phyloP scores from a whole-genome alignment of 179 eudicot genomes.

The Sideroxylon spinosum region DNA sequence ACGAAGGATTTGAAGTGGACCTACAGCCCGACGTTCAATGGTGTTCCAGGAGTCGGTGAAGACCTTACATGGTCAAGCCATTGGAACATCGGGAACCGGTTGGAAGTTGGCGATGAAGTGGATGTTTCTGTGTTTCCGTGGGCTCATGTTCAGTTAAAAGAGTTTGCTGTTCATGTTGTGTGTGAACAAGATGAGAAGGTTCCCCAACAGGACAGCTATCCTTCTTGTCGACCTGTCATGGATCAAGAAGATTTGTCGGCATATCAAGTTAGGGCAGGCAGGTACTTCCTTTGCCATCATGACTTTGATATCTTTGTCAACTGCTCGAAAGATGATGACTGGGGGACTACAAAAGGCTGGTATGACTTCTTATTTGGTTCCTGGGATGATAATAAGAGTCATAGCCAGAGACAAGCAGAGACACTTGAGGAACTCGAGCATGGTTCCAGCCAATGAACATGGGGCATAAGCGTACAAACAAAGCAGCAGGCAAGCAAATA shows the following conservation, averaged over 20 bases:
- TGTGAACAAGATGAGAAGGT: not conserved
- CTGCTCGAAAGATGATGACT: no score
- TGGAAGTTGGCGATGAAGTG: conserved; percentile 7
- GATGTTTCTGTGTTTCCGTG: not conserved
- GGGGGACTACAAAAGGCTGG: not conserved
- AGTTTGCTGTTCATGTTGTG: not conserved
- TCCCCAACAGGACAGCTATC: not conserved
- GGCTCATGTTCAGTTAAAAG: not conserved
- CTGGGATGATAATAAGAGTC: no score
- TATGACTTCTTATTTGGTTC: not conserved
- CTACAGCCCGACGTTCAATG: not conserved
- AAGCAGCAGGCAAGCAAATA: not conserved
- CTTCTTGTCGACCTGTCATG: not conserved
- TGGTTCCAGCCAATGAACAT: not conserved
- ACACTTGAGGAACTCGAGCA: not conserved
- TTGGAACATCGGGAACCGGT: not conserved
- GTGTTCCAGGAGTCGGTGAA: not conserved
- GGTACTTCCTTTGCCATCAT: not conserved
- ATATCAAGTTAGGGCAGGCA: not conserved
- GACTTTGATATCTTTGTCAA: no score
- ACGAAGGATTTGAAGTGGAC: conserved; percentile 6
- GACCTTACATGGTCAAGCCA: not conserved
- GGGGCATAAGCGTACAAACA: no score
- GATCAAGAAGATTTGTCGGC: not conserved
- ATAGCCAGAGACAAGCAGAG: not conserved